Percentiles rank a stretch among this genome's conserved stretches.
These are phyloP conservation scores for Paecilomyces dactylethromorphus DNA, from an alignment of 2,329 filamentous ascomycete genomes.

Conservation along the genomic window DNA sequence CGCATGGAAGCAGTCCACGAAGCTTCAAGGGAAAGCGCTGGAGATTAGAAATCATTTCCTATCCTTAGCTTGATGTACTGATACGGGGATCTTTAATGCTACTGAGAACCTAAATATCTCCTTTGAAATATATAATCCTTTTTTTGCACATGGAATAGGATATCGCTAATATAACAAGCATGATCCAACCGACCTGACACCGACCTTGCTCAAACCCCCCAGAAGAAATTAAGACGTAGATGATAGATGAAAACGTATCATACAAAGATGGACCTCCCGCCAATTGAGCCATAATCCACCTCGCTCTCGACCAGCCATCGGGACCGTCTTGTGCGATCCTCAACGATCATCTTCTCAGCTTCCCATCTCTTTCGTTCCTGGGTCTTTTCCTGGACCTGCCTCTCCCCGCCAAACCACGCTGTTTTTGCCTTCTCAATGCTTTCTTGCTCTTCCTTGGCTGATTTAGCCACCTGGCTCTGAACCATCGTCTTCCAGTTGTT, in stretches of 20 bases:
- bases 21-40: too few relatives aligned
- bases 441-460: constrained; percentile 29
- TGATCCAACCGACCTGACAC: too few relatives aligned
- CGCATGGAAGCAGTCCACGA: too few relatives aligned
- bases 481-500: constrained; percentile 83
- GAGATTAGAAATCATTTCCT: too few relatives aligned
- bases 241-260: background rate
- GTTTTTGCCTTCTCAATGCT: constrained; percentile 23
- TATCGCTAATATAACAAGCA: too few relatives aligned
- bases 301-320: background rate
- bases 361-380: constrained; percentile 31
- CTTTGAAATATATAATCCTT: background rate
- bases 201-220: too few relatives aligned
- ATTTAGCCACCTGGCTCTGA: constrained; percentile 48
- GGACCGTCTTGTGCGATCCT: constrained; percentile 22
- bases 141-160: too few relatives aligned
- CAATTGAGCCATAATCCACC: background rate
- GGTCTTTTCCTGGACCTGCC: constrained; percentile 19
- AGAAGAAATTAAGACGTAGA: background rate
- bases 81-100: too few relatives aligned
- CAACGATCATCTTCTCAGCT: constrained; percentile 32
- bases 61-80: too few relatives aligned
- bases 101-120: too few relatives aligned
- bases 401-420: constrained; percentile 28
- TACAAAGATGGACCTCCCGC: background rate